Percentiles rank a stretch among this genome's conserved stretches.
Evolutionary conservation across 208 protist species (phyloP).

Genomic region (Angomonas deanei): DNA sequence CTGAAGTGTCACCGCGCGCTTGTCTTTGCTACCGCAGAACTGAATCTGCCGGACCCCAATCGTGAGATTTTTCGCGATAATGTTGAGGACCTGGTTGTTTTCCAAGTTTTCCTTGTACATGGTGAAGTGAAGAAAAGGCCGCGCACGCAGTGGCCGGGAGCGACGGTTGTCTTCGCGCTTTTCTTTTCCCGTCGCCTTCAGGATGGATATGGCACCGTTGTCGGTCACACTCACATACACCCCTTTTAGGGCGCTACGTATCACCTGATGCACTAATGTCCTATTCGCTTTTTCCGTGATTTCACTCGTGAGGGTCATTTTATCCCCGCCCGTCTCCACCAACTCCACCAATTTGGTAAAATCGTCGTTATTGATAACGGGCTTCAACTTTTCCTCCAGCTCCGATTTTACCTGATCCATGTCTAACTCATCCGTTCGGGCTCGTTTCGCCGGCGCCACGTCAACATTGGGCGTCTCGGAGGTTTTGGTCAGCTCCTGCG

Average conservation of each 20-base stretch:
- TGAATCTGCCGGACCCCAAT: conserved; percentile 62
- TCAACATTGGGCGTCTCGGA: not conserved
- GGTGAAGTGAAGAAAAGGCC: conserved; percentile 85
- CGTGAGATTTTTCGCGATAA: conserved; percentile 55
- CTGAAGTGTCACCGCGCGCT: conserved; percentile 92
- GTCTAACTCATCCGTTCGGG: not conserved
- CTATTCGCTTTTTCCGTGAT: conserved; percentile 54
- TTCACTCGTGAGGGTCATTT: conserved; percentile 27
- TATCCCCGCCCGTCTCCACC: conserved; percentile 17
- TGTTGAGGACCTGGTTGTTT: conserved; percentile 66
- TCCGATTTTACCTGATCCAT: not conserved
- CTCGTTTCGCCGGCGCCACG: not conserved
- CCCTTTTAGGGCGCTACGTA: conserved; percentile 42
- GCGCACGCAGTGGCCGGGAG: conserved; percentile 27
- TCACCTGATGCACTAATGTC: conserved; percentile 46
- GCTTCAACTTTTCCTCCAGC: not conserved
- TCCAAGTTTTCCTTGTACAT: conserved; percentile 95
- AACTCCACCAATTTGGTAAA: conserved; percentile 28
- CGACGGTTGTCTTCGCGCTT: conserved; percentile 59
- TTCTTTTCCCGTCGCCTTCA: conserved; percentile 48
- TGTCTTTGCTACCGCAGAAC: conserved; percentile 95
- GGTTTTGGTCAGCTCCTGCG: not conserved
- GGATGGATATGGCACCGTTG: conserved; percentile 40
- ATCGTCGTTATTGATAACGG: conserved; percentile 30
- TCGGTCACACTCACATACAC: conserved; percentile 72